Percentiles rank a stretch among this genome's conserved stretches.
These are phyloP conservation scores for Pythium vanterpoolii DNA, from an alignment of 352 stramenopile species.

Conservation along the genomic window DNA sequence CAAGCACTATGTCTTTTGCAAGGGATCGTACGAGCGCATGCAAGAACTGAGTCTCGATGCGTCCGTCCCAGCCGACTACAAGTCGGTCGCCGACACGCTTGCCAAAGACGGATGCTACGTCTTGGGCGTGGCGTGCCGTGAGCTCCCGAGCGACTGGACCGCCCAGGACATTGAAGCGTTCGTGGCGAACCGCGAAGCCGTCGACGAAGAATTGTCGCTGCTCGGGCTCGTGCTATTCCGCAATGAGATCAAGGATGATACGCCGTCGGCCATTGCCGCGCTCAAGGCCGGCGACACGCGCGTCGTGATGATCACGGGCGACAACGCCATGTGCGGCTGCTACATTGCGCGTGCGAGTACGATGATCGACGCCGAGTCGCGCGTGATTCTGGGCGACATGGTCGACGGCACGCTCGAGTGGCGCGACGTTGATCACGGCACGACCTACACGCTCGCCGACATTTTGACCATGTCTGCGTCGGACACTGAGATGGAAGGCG, in stretches of 20 bases:
- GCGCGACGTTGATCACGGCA: conserved; percentile 49
- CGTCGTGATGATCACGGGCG: conserved; percentile 87
- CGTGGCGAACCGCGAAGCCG: conserved; percentile 46
- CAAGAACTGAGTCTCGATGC: conserved; percentile 43
- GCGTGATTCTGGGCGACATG: conserved; percentile 67
- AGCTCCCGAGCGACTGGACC: conserved; percentile 27
- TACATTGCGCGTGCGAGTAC: conserved; percentile 71
- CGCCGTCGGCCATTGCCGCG: conserved; percentile 64
- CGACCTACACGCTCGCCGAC: neutral
- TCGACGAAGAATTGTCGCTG: conserved; percentile 73
- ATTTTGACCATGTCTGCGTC: neutral
- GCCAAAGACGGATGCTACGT: conserved; percentile 88
- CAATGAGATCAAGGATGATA: conserved; percentile 88
- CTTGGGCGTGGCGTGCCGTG: conserved; percentile 74
- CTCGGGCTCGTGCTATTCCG: conserved; percentile 88
- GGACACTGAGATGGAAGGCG: neutral
- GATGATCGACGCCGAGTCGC: conserved; percentile 44
- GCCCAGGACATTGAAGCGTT: conserved; percentile 13
- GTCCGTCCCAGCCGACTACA: conserved; percentile 72
- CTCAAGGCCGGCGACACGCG: conserved; percentile 78
- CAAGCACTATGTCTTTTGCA: conserved; percentile 79
- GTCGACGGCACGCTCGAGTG: conserved; percentile 48
- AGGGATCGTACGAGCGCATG: conserved; percentile 89
- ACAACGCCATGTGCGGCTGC: conserved; percentile 79
- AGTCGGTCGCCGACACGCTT: conserved; percentile 43